Evolutionary conservation across 306 rosid species (phyloP), one percentile per base, ranked within the genome.

Genomic region (Luffa aegyptiaca): DNA sequence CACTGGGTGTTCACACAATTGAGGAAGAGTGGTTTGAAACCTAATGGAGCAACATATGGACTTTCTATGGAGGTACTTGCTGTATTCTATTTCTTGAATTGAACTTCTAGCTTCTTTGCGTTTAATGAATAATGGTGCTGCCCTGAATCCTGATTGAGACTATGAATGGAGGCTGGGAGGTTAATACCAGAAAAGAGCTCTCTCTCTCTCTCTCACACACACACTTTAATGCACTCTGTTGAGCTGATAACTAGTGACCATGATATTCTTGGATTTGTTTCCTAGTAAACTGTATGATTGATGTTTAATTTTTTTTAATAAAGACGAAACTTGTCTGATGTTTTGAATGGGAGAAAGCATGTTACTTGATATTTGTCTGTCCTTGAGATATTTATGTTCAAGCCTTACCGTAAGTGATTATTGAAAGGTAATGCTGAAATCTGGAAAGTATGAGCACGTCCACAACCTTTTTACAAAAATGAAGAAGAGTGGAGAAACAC

Each of bases 1-100:
- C 86, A 88, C 45, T 94, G 98, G 97, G 97, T 92, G 75, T 91
- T 92, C 74, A 84, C 81, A 84, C 90, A 91, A 84, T 77, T 94
- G 82, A 86, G 85, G 81, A 85, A 79, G 83, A 84, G 81, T 86
- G 93, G 93, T 61, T 80, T 88, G 81, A 91, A 86, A 87, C 97
- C 98, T 80, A 89, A 90, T 51, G 97, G 95, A 72, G 92, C 97
- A 74, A 92, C 92, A 36, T 88, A 84, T 84, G 98, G 98, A 84
- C 98, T 94, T 86, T 88, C 93, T 48, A 94, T 94, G 98, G 98
- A 94, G 95, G 98, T 94, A 92, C 80, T 74, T 83, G 66, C 79
- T 81, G 58, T 70, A 84, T 82, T 20, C 76, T 71, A 20, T 69
- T 68, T 68, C 31, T 18, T 41, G 75, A 68, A 69, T n/a, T 69